Percentiles rank a stretch among this genome's conserved stretches.
phyloP scores from a whole-genome alignment of 1,284 basidiomycete genomes.

The Tylopilus orsonianus region DNA sequence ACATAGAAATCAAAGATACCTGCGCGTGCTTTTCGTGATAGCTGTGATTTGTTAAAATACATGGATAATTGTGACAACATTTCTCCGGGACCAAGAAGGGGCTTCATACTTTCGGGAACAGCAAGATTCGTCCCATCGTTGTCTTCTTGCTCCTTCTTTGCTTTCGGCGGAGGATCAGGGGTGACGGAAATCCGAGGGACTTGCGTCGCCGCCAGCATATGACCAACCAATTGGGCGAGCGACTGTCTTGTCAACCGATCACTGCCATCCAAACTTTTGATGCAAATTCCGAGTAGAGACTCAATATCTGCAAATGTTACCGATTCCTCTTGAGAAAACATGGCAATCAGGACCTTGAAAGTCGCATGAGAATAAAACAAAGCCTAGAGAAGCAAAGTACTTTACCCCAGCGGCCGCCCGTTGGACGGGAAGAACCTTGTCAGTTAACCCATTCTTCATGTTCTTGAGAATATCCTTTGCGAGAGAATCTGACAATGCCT shows the following conservation, averaged over 20 bases:
- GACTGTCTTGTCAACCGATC: constrained; percentile 85
- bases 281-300: constrained; percentile 62
- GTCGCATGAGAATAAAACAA: constrained; percentile 10
- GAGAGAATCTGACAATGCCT: constrained; percentile 78
- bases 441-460: constrained; percentile 72
- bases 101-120: constrained; percentile 62
- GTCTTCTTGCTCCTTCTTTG: constrained; percentile 65
- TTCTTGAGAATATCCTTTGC: constrained; percentile 86
- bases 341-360: constrained; percentile 61
- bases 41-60: constrained; percentile 76
- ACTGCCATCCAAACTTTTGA: constrained; percentile 77
- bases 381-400: constrained; percentile 1
- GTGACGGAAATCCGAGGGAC: constrained; percentile 56
- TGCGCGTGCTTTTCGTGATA: constrained; percentile 71
- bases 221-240: constrained; percentile 78
- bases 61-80: constrained; percentile 81
- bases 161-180: constrained; percentile 57
- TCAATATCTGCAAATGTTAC: constrained; percentile 75
- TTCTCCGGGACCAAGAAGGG: constrained; percentile 73
- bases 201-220: constrained; percentile 86
- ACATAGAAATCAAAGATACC: constrained; percentile 91
- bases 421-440: constrained; percentile 87
- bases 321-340: constrained; percentile 61
- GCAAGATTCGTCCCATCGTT: constrained; percentile 48
- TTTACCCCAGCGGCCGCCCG: constrained; percentile 79